Evolutionary conservation across 305 asterid species (phyloP).

Genomic region (Withania somnifera): DNA sequence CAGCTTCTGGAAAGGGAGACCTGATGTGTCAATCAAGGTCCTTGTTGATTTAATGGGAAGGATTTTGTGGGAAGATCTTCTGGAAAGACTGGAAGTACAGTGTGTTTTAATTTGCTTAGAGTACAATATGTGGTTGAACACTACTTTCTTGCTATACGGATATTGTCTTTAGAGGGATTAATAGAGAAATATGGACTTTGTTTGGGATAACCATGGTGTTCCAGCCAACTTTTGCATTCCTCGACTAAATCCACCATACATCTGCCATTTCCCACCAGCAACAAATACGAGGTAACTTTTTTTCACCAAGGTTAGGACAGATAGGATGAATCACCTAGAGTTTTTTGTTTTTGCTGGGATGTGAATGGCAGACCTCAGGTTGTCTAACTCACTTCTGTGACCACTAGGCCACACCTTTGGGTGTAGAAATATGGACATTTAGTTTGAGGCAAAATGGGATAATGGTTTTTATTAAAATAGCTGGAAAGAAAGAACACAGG

Average conservation of each 20-base stretch:
- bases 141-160: neutral
- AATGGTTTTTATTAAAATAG: neutral
- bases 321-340: too few relatives aligned
- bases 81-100: neutral
- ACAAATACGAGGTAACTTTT: too few relatives aligned
- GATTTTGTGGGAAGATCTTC: neutral
- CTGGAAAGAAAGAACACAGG: neutral
- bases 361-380: too few relatives aligned
- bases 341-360: too few relatives aligned
- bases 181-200: neutral
- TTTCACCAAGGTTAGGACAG: too few relatives aligned
- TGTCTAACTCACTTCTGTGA: too few relatives aligned
- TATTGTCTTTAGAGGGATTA: neutral
- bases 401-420: too few relatives aligned
- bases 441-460: neutral
- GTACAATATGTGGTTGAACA: neutral
- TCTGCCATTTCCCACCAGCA: too few relatives aligned
- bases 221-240: too few relatives aligned
- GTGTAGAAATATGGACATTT: neutral
- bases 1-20: neutral
- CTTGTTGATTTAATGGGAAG: neutral
- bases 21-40: neutral
- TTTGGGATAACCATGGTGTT: too few relatives aligned
- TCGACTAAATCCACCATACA: too few relatives aligned
- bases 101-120: neutral